Evolutionary conservation across 306 rosid genomes (phyloP), one percentile per base, ranked within the genome.

Genomic region (Cucumis hystrix): DNA sequence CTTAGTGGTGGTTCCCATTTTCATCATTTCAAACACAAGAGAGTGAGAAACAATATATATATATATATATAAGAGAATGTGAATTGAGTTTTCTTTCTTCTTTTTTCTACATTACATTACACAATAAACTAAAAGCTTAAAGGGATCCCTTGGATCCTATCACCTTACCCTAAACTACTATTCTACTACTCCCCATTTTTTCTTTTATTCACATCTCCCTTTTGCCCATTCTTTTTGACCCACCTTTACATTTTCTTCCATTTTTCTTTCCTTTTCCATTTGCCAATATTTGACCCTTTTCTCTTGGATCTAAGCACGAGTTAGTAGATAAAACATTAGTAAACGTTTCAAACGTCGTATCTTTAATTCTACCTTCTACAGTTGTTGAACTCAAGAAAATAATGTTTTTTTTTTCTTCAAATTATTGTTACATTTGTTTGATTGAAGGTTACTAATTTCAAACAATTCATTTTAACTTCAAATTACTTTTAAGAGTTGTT

Each of bases 1-100:
- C 74, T 66, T 84, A 76, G 84, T 86, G 91, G 91, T 87, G 93
- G 90, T 88, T 87, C 93, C 91, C 80, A 82, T 85, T 23, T 89
- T 83, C 85, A 84, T 87, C 79, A 92, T 88, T 88, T 83, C 72
- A 65, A 64, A 82, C 7, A 40, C 70, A 5, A 12, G 64, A 74
- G 49, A 8, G 71, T 16, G 47, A 64, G 10, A 62, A 28, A 62
- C 6, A 60, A 3, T 10, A 45, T 10, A 45, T 10, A 45, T 45
- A 11, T 10, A 14, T 33, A 33, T 33, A 8, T 10, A 28, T 28
- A 28, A 28, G 30, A 37, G 49, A 64, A 64, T 14, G 0, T 14
- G 0, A 64, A 33, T 25, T 28, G 2, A 3, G 7, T 23, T 28
- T 28, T 28, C 2, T 30, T 15, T 7, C 6, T 30, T 30, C 2